Percentiles rank a stretch among this genome's conserved stretches.
These are phyloP conservation scores for Pyrus betulifolia DNA, from an alignment of 306 rosid species.

Conservation along the genomic window DNA sequence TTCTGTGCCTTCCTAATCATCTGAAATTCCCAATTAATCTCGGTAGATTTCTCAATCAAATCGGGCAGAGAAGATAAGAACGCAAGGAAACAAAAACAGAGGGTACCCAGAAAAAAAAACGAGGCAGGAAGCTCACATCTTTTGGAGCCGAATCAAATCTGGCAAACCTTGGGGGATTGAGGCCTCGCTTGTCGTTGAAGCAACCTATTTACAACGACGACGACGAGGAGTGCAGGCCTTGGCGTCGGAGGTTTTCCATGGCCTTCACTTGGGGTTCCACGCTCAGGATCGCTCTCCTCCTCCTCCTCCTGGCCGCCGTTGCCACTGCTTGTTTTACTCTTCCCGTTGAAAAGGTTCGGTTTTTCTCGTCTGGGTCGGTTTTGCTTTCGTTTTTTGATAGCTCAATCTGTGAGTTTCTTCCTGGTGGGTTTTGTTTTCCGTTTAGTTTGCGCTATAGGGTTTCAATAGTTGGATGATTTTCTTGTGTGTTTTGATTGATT, in stretches of 20 bases:
- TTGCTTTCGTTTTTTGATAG: constrained; percentile 2
- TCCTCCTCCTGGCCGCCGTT: constrained; percentile 58
- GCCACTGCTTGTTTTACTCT: constrained; percentile 66
- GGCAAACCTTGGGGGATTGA: constrained; percentile 72
- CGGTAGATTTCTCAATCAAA: neutral
- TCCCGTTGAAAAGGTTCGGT: constrained; percentile 69
- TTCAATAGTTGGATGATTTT: neutral
- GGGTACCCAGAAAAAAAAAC: neutral
- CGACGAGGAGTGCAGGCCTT: constrained; percentile 66
- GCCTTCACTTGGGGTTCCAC: constrained; percentile 60
- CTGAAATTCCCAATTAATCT: neutral
- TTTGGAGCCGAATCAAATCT: constrained; percentile 32
- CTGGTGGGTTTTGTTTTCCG: neutral
- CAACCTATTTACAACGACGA: constrained; percentile 38
- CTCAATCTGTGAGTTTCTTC: neutral
- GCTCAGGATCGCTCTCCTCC: constrained; percentile 57
- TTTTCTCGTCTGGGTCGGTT: constrained; percentile 17
- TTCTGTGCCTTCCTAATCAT: neutral
- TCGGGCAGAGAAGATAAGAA: neutral
- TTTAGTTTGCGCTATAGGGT: neutral
- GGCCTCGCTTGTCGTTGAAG: constrained; percentile 81
- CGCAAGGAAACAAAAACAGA: neutral
- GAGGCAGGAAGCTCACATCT: constrained; percentile 2
- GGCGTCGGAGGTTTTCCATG: constrained; percentile 65
- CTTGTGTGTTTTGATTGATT: neutral